These are phyloP conservation scores for Rachicladosporium sp. DNA, from an alignment of 2,329 filamentous ascomycete species.

Conservation along the genomic window DNA sequence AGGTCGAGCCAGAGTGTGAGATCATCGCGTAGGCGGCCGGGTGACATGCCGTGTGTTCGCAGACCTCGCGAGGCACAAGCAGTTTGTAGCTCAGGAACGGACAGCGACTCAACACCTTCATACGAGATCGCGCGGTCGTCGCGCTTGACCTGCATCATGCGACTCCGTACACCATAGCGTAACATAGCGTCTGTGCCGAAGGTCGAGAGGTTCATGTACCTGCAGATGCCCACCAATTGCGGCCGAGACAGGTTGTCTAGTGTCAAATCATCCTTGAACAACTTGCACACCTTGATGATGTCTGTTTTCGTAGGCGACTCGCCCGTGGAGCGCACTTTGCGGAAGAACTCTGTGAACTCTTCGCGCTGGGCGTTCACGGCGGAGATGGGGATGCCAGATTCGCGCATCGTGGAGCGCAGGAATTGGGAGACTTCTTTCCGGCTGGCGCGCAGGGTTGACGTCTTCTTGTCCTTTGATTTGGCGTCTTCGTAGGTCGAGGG, in stretches of 20 bases:
- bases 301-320: constrained; percentile 80
- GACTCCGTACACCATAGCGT: constrained; percentile 89
- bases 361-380: constrained; percentile 75
- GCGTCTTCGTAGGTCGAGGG: constrained; percentile 94
- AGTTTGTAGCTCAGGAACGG: constrained; percentile 84
- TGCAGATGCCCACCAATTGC: constrained; percentile 93
- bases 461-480: constrained; percentile 82
- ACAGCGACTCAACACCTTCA: constrained; percentile 85
- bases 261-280: constrained; percentile 95
- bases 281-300: constrained; percentile 97
- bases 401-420: constrained; percentile 73
- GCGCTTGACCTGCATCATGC: constrained; percentile 98
- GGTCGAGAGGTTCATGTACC: constrained; percentile 94
- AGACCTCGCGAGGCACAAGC: constrained; percentile 87
- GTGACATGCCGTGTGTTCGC: constrained; percentile 82
- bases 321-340: constrained; percentile 82
- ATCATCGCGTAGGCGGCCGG: constrained; percentile 76
- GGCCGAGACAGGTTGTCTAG: constrained; percentile 93
- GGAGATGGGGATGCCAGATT: constrained; percentile 85
- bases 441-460: constrained; percentile 64
- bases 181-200: constrained; percentile 98
- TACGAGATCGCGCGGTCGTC: constrained; percentile 90
- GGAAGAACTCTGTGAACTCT: constrained; percentile 94
- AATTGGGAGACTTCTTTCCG: constrained; percentile 90
- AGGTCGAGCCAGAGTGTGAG: constrained; percentile 90